Evolutionary conservation across 331 rosid genomes (phyloP), one percentile per base, ranked within the genome.

Genomic region (Malus hybrid): DNA sequence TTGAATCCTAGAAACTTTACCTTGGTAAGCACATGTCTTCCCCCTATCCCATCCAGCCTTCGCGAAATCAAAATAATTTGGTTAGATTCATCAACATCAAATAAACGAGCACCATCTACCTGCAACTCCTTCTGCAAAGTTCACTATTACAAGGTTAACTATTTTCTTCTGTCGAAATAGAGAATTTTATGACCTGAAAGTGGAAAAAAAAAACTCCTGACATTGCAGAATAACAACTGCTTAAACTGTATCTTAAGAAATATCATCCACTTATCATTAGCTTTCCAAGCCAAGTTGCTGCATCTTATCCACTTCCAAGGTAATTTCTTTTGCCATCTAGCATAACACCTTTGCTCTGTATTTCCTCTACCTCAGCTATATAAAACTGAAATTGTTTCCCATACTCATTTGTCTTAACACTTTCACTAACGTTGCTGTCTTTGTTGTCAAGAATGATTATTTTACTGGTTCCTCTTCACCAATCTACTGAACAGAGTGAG

Each of bases 11-110:
- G 63, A 78, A 63, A 70, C 24, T 78, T 79, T 90, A 94, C 99
- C 87, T 92, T 94, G 63, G 96, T 82, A 50, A 94, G 85, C 61
- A 77, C 14, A 77, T 78, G 79, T 1, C 56, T 46, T 68, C 86
- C 89, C 78, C 89, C 93, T 44, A 85, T 79, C 48, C 75, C 85
- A 72, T 75, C 82, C 73, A 81, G 84, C 87, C 86, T 94, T 82
- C 86, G 90, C 18, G 97, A 86, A 32, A 87, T 79, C 81, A 92
- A 84, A 74, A 92, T 24, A 77, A 88, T 80, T 85, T 92, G 86
- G 82, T 86, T 85, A 52, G 90, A 81, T 66, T 80, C 80, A 80
- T 90, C 88, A 72, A 91, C 62, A 76, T 94, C 99, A 76, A 94
- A 83, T 32, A 85, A 71, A 29, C 87, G 93, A 39, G 95, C 92